These are phyloP conservation scores for Trifolium pratense DNA, from an alignment of 306 rosid genomes.

Conservation along the genomic window DNA sequence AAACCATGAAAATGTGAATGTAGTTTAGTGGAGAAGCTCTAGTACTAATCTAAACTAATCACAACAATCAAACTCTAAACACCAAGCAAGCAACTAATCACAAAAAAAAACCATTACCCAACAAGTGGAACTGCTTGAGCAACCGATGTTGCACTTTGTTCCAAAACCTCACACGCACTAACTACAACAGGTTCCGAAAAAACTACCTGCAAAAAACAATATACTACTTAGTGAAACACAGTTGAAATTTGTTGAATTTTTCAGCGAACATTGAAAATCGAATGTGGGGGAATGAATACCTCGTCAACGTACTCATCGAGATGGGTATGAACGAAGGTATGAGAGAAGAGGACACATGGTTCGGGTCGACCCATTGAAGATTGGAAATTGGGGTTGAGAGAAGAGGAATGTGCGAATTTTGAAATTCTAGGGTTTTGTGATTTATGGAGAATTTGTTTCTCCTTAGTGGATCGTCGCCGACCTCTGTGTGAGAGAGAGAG, in stretches of 20 bases:
- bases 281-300: conserved; percentile 47
- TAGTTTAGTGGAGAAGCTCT: neutral
- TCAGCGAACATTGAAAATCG: conserved; percentile 19
- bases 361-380: conserved; percentile 85
- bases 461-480: conserved; percentile 32
- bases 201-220: conserved; percentile 61
- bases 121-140: conserved; percentile 83
- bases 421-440: conserved; percentile 41
- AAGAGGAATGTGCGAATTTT: conserved; percentile 37
- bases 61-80: neutral
- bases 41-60: neutral
- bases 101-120: conserved; percentile 65
- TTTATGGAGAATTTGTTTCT: neutral
- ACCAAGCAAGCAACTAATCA: conserved; percentile 5
- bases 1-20: neutral
- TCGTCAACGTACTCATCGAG: conserved; percentile 99
- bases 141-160: conserved; percentile 81
- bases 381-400: conserved; percentile 33
- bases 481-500: conserved; percentile 16
- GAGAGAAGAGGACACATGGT: conserved; percentile 86
- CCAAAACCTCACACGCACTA: conserved; percentile 94
- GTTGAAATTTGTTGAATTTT: neutral
- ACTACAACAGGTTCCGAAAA: conserved; percentile 86
- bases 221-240: conserved; percentile 14
- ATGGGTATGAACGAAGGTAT: conserved; percentile 84